Percentiles rank a stretch among this genome's conserved stretches.
These are phyloP conservation scores for Ciborinia camelliae DNA, from an alignment of 2,329 filamentous ascomycete genomes.

Conservation along the genomic window DNA sequence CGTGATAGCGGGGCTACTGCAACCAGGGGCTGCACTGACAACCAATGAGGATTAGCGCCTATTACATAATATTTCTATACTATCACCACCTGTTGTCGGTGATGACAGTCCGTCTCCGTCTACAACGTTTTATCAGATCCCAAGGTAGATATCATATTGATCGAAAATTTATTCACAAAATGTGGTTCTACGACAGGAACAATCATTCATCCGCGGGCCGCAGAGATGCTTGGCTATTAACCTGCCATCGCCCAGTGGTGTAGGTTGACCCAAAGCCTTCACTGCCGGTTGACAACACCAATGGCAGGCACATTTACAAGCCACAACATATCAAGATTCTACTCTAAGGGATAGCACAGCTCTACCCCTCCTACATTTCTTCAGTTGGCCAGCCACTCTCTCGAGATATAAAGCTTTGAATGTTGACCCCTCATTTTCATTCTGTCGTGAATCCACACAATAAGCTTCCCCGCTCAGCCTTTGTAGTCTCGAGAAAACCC, in stretches of 20 bases:
- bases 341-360: too few relatives aligned
- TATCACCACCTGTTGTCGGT: too few relatives aligned
- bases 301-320: neutral
- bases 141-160: neutral
- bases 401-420: neutral
- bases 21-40: too few relatives aligned
- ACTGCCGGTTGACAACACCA: neutral
- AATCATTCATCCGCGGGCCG: too few relatives aligned
- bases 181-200: neutral
- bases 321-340: neutral
- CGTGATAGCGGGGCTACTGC: neutral
- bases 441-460: neutral
- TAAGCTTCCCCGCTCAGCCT: neutral
- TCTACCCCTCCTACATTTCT: too few relatives aligned
- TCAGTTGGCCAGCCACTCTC: neutral
- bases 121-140: neutral
- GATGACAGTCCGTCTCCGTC: neutral
- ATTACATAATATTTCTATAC: neutral
- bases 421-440: neutral
- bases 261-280: too few relatives aligned
- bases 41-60: neutral
- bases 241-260: too few relatives aligned
- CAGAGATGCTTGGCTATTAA: neutral
- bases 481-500: neutral
- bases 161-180: neutral